A percentile compares a stretch with the other conserved stretches of the same genome.
Conservation (phyloP, 805 yeast species). For the Priceomyces carsonii region DNA sequence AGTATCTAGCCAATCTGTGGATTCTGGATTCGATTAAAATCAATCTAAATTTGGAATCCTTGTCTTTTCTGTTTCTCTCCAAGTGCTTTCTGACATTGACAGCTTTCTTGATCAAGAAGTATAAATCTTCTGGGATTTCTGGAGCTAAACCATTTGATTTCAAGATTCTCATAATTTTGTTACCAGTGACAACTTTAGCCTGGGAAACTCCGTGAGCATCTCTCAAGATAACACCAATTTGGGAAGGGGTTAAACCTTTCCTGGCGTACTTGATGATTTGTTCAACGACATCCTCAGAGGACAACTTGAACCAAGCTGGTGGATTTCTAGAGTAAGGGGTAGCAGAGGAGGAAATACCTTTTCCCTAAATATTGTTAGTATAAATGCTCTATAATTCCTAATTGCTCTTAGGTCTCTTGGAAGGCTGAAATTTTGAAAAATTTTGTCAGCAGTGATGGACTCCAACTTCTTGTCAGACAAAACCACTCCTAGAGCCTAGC, state of each 20-base stretch:
- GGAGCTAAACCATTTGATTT: conserved; percentile 99
- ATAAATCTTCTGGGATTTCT: conserved; percentile 99
- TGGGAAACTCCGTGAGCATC: conserved; percentile 99
- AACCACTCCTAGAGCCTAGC: no score
- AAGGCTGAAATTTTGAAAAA: no score
- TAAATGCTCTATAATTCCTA: no score
- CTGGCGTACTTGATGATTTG: conserved; percentile 99
- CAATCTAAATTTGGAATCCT: conserved; percentile 99
- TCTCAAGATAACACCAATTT: conserved; percentile 98
- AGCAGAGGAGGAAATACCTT: conserved; percentile 99
- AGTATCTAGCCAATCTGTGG: conserved; percentile 99
- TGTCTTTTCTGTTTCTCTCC: conserved; percentile 99
- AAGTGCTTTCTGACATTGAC: conserved; percentile 99
- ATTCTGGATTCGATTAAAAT: conserved; percentile 99
- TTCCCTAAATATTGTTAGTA: conserved; percentile 74
- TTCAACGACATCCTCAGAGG: conserved; percentile 94
- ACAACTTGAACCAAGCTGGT: conserved; percentile 99
- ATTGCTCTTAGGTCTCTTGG: no score
- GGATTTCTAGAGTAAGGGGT: conserved; percentile 98
- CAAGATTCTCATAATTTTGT: conserved; percentile 98
- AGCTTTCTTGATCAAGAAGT: conserved; percentile 99
- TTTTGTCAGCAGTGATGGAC: no score
- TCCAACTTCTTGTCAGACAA: no score
- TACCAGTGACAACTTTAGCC: conserved; percentile 95
- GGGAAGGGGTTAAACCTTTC: conserved; percentile 99